Percentiles rank a stretch among this genome's conserved stretches.
These are phyloP conservation scores for Ochromonas danica DNA, from an alignment of 108 stramenopile genomes.

Conservation along the genomic window DNA sequence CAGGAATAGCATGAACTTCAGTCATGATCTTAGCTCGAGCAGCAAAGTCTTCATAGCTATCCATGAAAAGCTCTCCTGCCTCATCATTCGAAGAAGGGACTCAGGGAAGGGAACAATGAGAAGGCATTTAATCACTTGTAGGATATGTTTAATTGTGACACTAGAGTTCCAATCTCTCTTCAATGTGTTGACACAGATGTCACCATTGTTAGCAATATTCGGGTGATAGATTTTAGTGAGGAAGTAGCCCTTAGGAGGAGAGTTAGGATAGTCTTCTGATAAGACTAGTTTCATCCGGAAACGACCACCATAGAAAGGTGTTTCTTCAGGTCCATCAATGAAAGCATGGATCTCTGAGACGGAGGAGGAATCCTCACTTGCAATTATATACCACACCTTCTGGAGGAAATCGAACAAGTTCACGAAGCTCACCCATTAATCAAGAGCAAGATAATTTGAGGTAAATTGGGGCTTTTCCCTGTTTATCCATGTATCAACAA, in stretches of 20 bases:
- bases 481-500: no score
- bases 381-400: conserved; percentile 74
- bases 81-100: conserved; percentile 94
- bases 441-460: conserved; percentile 75
- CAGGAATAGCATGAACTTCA: conserved; percentile 77
- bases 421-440: conserved; percentile 76
- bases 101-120: conserved; percentile 98
- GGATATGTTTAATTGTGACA: conserved; percentile 81
- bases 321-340: conserved; percentile 85
- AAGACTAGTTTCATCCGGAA: conserved; percentile 90
- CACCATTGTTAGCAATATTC: conserved; percentile 87
- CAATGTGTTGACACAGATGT: conserved; percentile 97
- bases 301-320: conserved; percentile 85
- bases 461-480: no score
- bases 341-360: conserved; percentile 71
- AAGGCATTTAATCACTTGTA: conserved; percentile 95
- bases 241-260: conserved; percentile 94
- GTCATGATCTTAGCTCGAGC: conserved; percentile 86
- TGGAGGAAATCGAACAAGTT: conserved; percentile 74
- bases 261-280: conserved; percentile 74
- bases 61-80: conserved; percentile 98
- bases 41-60: conserved; percentile 93
- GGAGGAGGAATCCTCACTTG: conserved; percentile 60
- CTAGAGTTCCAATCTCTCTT: conserved; percentile 90
- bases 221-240: conserved; percentile 98